These are phyloP conservation scores for Fusarium sp. DNA, from an alignment of 2,329 filamentous ascomycete species.

Conservation along the genomic window DNA sequence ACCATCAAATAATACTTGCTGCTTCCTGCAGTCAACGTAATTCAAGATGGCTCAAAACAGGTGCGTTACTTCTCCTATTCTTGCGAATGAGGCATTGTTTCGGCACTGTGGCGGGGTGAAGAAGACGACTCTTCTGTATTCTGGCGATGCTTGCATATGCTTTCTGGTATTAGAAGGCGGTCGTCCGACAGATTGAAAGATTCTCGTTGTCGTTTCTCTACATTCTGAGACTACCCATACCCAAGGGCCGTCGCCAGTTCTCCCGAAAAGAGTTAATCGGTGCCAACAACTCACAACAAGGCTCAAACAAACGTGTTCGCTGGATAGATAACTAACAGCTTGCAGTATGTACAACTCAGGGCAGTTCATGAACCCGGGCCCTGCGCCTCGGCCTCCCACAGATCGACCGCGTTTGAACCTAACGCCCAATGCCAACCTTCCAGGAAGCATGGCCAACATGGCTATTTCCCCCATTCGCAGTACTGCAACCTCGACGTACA, in stretches of 20 bases:
- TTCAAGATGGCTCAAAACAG: constrained; percentile 52
- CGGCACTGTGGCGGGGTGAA: constrained; percentile 34
- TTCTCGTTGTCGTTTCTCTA: neutral
- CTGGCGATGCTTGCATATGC: neutral
- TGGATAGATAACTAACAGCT: constrained; percentile 31
- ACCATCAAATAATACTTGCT: constrained; percentile 14
- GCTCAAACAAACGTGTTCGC: neutral
- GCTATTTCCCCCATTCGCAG: constrained; percentile 77
- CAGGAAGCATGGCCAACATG: constrained; percentile 83
- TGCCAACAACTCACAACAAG: constrained; percentile 13
- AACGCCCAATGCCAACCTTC: constrained; percentile 78
- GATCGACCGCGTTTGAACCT: constrained; percentile 85
- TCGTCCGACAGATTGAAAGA: neutral
- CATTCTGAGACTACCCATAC: neutral
- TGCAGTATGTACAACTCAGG: constrained; percentile 67
- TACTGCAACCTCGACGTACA: constrained; percentile 66
- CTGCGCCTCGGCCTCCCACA: constrained; percentile 88
- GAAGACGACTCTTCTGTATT: neutral
- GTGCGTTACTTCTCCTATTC: constrained; percentile 34
- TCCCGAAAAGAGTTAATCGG: neutral
- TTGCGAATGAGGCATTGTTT: constrained; percentile 12
- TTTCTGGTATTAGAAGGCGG: neutral
- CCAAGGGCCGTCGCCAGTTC: neutral
- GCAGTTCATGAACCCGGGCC: constrained; percentile 96
- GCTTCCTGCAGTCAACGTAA: constrained; percentile 20